phyloP scores from a whole-genome alignment of 2,329 filamentous ascomycete genomes.

The Fusarium sp. region DNA sequence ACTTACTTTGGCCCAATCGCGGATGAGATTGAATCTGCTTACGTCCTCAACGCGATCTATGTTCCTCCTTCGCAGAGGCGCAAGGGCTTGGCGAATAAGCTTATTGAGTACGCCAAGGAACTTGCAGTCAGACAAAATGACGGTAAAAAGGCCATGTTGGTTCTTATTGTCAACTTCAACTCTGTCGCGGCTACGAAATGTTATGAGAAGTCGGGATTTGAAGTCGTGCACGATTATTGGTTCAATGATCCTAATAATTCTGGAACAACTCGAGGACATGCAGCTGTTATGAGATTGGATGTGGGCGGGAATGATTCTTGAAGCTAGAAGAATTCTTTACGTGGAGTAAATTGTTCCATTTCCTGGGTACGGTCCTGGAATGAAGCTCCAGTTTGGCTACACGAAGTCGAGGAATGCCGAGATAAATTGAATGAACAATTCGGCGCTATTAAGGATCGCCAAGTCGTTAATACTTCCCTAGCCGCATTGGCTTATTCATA shows the following conservation, averaged over 20 bases:
- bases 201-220: conserved; percentile 35
- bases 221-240: conserved; percentile 24
- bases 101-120: conserved; percentile 14
- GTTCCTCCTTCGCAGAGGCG: conserved; percentile 20
- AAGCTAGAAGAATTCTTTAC: not conserved
- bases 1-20: not conserved
- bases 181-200: conserved; percentile 15
- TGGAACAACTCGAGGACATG: not conserved
- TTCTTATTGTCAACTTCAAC: conserved; percentile 15
- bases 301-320: not conserved
- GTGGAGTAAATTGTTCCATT: not conserved
- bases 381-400: not conserved
- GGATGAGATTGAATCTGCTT: not conserved
- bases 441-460: not conserved
- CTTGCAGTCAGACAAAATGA: not conserved
- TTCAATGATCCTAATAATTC: conserved; percentile 7
- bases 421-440: not conserved
- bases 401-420: not conserved
- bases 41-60: conserved; percentile 29
- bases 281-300: conserved; percentile 31
- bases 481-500: not conserved
- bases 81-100: conserved; percentile 11
- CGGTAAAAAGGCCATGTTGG: not conserved
- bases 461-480: not conserved
- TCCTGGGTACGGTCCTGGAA: fast-evolving